Percentiles rank a stretch among this genome's conserved stretches.
Evolutionary conservation across 106 monocot genomes (phyloP).

Genomic region (Apostasia ramifera): DNA sequence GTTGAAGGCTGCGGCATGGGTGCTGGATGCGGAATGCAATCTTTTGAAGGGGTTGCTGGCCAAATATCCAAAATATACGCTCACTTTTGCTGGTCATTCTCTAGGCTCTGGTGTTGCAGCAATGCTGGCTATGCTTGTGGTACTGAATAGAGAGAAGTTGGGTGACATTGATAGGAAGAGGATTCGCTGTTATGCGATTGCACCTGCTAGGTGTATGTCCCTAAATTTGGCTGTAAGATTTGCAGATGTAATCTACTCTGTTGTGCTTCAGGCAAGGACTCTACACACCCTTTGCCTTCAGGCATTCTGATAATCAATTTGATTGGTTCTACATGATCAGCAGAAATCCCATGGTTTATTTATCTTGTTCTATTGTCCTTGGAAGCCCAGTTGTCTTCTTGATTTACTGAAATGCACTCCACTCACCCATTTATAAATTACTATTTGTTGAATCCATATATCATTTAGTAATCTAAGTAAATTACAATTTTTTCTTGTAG

Average conservation of each 20-base stretch:
- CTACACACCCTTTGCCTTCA: not conserved
- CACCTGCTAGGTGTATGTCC: slow-evolving; percentile 85
- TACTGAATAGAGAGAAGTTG: slow-evolving; percentile 52
- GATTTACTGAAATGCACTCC: not conserved
- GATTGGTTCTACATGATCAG: not conserved
- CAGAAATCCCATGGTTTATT: not conserved
- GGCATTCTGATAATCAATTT: not conserved
- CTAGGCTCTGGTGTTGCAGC: slow-evolving; percentile 90
- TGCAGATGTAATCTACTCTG: slow-evolving; percentile 89
- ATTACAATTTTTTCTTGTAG: too few relatives aligned
- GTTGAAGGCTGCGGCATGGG: slow-evolving; percentile 63
- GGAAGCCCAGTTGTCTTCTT: not conserved
- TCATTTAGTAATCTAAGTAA: too few relatives aligned
- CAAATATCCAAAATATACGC: slow-evolving; percentile 50
- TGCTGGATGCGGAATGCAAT: slow-evolving; percentile 63
- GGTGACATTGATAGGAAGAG: slow-evolving; percentile 65
- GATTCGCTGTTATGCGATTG: slow-evolving; percentile 78
- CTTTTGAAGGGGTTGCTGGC: slow-evolving; percentile 43
- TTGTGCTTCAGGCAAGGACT: slow-evolving; percentile 75
- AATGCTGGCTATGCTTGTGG: slow-evolving; percentile 67
- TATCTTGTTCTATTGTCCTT: not conserved
- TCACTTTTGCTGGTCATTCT: slow-evolving; percentile 84
- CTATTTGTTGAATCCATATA: too few relatives aligned
- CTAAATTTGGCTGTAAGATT: slow-evolving; percentile 85
- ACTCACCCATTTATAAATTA: too few relatives aligned